Evolutionary conservation across 768 basidiomycete species (phyloP), one percentile per base, ranked within the genome.

Genomic region (Pulveroboletus sp.): DNA sequence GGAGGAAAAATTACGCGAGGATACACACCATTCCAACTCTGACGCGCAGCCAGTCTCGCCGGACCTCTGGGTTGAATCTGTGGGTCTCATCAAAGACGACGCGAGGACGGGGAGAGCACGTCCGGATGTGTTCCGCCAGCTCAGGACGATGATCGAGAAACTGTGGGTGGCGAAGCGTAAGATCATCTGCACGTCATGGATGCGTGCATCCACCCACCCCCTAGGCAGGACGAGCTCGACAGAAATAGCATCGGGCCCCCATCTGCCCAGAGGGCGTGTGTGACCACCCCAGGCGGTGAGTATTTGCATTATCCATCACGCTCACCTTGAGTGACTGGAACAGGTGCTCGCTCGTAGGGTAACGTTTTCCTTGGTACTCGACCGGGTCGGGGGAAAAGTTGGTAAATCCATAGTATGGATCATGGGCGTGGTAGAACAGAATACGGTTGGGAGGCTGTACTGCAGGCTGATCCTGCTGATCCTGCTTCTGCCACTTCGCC

Each of bases 261-360:
- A 17, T 21, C 12, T 6, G n/a, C 24, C 30, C 24, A 10, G 28
- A 32, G n/a, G 35, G 35, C 35, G 15, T 35, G 5, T n/a, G 33
- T 35, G 33, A 30, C 32, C 18, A 24, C 33, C 8, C 24, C 27
- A 9, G 12, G 43, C 30, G 36, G 47, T 39, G 36, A 36, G 39
- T 14, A 39, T 17, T 45, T n/a, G 18, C n/a, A 1, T 7, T 21
- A 21, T 17, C 11, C 6, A 14, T 27, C 21, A 26, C 6, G 14
- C 66, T 63, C 39, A 69, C 70, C 67, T 71, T 76, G 57, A 75
- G 64, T 21, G 76, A 69, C 48, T 77, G 75, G 43, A 74, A 77
- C 36, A 78, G 55, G 54, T 77, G 77, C 53, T 76, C 76, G 41
- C 72, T 72, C 9, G 77, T 77, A 0, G 72, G 72, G 50, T 77